Base-by-base conservation (phyloP, 345 rosid species). In the Eucalyptus globulus region DNA sequence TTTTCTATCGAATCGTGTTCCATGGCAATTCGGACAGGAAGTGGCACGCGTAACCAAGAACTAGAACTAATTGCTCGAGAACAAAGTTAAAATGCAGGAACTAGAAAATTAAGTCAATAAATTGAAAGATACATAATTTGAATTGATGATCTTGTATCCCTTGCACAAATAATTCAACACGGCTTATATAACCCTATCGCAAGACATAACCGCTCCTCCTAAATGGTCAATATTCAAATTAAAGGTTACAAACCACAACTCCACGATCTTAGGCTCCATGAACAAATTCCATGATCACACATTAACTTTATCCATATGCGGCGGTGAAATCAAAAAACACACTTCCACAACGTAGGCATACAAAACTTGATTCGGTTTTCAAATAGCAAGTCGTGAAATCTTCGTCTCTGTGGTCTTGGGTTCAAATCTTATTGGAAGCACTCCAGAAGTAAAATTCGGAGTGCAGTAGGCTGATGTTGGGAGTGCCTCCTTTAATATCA, bases 181-280 rank as follows among this genome's bases (percentile, higher is more conserved):
- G 3, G 6, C 14, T 24, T 56, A 56, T 56, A 56, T 56, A 24
- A 56, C 29, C 62, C 62, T 56, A 24, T 56, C 1, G 5, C 3
- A 4, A 56, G 62, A 24, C 29, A 5, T 56, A 56, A 21, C 1
- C 2, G 2, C 51, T 49, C 47, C 17, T 50, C 22, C 58, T 54
- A 21, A 56, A 29, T 0, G 5, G 27, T 56, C 6, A 0, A 0
- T 2, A 9, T 56, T 24, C 62, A 56, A 24, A 1, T 24, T 22
- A 56, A 56, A 56, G 29, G 62, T 9, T 24, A 56, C 29, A 50
- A 56, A 56, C 1, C 1, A 1, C 29, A 56, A 22, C 62, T 24
- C 62, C 62, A 4, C 5, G 3, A 56, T 56, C 62, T 56, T 22
- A 56, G 62, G 29, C 62, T 56, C 29, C 2, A 56, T 24, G 29